phyloP scores from a whole-genome alignment of 225 moss, liverwort and hornwort genomes.

The Pleurozium schreberi region DNA sequence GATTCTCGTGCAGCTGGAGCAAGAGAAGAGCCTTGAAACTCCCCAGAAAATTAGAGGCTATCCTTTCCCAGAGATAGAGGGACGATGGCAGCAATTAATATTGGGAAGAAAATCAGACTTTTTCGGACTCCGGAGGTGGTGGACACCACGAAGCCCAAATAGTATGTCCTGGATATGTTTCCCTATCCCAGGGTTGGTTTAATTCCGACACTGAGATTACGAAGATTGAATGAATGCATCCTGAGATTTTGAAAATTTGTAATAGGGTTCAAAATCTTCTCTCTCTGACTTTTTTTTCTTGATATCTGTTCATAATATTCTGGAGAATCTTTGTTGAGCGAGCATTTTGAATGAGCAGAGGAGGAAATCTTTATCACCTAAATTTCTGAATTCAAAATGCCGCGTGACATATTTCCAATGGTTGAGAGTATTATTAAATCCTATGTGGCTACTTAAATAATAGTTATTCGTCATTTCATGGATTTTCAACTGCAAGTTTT shows the following conservation, averaged over 20 bases:
- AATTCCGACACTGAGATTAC: background rate
- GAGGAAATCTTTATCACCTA: background rate
- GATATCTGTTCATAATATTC: background rate
- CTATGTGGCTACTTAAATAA: no score
- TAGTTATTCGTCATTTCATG: background rate
- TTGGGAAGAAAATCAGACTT: slow-evolving; percentile 90
- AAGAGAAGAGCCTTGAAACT: slow-evolving; percentile 9
- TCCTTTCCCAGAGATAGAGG: slow-evolving; percentile 76
- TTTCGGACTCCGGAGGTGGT: slow-evolving; percentile 71
- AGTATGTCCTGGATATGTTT: slow-evolving; percentile 91
- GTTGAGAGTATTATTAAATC: background rate
- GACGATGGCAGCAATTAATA: slow-evolving; percentile 76
- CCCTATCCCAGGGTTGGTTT: slow-evolving; percentile 80
- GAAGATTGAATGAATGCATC: background rate
- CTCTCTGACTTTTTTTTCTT: background rate
- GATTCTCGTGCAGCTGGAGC: slow-evolving; percentile 10
- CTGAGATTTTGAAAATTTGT: background rate
- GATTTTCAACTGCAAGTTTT: background rate
- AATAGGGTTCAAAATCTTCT: background rate
- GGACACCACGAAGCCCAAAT: slow-evolving; percentile 79
- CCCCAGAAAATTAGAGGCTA: slow-evolving; percentile 51
- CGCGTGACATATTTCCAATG: background rate
- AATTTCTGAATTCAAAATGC: background rate
- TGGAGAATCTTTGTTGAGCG: background rate
- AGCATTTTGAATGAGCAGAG: background rate